A percentile compares a stretch with the other conserved stretches of the same genome.
Evolutionary conservation across 306 rosid species (phyloP).

Genomic region (Echinosophora koreensis): DNA sequence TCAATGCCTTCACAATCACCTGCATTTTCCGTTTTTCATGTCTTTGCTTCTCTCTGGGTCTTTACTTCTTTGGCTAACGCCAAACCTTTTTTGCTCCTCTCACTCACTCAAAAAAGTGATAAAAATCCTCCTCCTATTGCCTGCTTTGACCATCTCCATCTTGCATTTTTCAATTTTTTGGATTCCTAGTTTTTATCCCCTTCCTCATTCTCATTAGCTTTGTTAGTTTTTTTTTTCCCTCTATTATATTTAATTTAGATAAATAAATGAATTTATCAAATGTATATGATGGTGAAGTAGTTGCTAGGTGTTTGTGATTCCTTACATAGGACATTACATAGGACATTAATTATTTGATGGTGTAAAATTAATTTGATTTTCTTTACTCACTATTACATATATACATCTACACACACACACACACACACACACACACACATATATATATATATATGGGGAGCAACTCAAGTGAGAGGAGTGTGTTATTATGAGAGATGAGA

Average conservation of each 20-base stretch:
- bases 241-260: too few species aligned
- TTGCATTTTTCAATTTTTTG: constrained; percentile 35
- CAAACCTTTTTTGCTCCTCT: constrained; percentile 47
- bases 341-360: constrained; percentile 28
- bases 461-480: too few species aligned
- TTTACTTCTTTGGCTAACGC: constrained; percentile 45
- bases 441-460: too few species aligned
- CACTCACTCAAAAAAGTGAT: constrained; percentile 10
- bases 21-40: constrained; percentile 57
- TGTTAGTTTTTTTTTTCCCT: background rate
- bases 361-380: constrained; percentile 2
- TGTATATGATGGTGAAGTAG: background rate
- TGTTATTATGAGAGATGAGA: too few species aligned
- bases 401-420: too few species aligned
- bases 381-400: background rate
- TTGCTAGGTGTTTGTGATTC: background rate
- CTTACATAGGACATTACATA: background rate
- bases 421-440: too few species aligned
- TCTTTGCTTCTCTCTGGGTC: constrained; percentile 37
- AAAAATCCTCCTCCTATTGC: background rate
- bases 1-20: constrained; percentile 46
- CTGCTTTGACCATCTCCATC: constrained; percentile 33
- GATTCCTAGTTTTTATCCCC: background rate
- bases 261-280: background rate
- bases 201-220: background rate